phyloP scores from a whole-genome alignment of 2,329 filamentous ascomycete genomes.

The Arthrobotrys megalospora region DNA sequence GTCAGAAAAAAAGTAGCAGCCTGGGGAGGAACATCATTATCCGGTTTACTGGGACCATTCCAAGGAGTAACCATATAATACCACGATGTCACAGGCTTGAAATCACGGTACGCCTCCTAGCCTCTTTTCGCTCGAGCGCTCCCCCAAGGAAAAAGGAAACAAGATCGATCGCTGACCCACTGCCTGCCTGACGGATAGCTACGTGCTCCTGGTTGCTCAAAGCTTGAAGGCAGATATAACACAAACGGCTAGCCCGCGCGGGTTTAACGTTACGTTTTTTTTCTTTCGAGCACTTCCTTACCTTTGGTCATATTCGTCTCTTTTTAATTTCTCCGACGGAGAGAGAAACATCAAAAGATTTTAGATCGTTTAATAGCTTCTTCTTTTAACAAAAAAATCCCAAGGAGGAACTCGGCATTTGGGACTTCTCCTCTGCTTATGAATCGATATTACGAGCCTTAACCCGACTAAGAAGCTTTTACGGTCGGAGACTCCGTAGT shows the following conservation, averaged over 20 bases:
- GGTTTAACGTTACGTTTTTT: conserved; percentile 31
- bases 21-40: conserved; percentile 33
- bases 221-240: conserved; percentile 55
- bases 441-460: conserved; percentile 31
- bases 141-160: conserved; percentile 33
- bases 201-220: conserved; percentile 7
- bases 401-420: background rate
- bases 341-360: conserved; percentile 5
- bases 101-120: conserved; percentile 18
- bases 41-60: conserved; percentile 30
- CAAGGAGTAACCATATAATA: conserved; percentile 40
- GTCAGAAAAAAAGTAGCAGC: conserved; percentile 47
- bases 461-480: conserved; percentile 30
- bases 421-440: conserved; percentile 37
- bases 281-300: conserved; percentile 1
- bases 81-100: conserved; percentile 31
- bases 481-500: conserved; percentile 40
- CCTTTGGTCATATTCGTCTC: conserved; percentile 8
- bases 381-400: conserved; percentile 6
- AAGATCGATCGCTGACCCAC: conserved; percentile 24
- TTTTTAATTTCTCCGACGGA: conserved; percentile 33
- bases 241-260: conserved; percentile 33
- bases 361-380: conserved; percentile 14
- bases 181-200: conserved; percentile 42
- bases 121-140: conserved; percentile 16